phyloP scores from a whole-genome alignment of 441 rosid genomes.

The Jatropha podagrica region DNA sequence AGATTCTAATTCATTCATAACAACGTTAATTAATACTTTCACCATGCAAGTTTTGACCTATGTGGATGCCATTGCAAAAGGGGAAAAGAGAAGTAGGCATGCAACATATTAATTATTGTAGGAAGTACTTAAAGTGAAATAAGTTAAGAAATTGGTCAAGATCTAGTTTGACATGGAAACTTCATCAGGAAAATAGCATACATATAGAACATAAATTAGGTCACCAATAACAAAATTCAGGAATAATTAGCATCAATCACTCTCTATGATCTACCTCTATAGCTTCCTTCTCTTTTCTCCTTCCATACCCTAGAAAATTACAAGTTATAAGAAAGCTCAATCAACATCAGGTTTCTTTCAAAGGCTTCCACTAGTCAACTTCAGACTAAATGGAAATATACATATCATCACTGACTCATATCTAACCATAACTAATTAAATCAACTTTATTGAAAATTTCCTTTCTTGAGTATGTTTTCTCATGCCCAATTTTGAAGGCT shows the following conservation, averaged over 20 bases:
- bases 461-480: not conserved
- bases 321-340: not conserved
- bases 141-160: slow-evolving; percentile 18
- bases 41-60: no score
- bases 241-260: slow-evolving; percentile 17
- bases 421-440: slow-evolving; percentile 3
- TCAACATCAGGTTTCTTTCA: slow-evolving; percentile 3
- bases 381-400: slow-evolving; percentile 13
- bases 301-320: slow-evolving; percentile 9
- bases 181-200: not conserved
- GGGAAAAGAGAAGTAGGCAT: no score
- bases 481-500: not conserved
- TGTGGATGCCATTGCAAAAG: no score
- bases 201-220: slow-evolving; percentile 25
- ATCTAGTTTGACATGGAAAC: slow-evolving; percentile 24
- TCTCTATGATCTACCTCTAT: not conserved
- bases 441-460: slow-evolving; percentile 18
- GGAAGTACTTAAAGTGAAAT: no score
- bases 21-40: no score
- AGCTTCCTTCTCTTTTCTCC: not conserved
- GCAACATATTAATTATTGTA: no score
- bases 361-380: slow-evolving; percentile 15
- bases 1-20: no score
- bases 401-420: not conserved
- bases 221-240: slow-evolving; percentile 24